Evolutionary conservation across 768 basidiomycete genomes (phyloP).

Genomic region (Chalciporus piperatus): DNA sequence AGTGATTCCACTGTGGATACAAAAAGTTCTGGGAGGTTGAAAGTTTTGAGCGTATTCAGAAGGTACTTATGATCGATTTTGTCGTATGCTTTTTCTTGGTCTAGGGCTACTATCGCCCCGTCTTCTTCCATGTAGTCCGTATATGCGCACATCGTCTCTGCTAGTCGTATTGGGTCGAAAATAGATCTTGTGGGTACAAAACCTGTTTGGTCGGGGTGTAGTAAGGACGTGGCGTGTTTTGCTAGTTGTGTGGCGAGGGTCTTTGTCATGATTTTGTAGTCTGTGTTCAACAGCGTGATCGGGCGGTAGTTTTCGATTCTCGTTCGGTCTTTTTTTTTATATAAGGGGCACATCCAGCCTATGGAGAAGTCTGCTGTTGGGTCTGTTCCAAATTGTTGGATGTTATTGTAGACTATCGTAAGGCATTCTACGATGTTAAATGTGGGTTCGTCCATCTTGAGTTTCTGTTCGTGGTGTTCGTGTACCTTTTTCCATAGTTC

Average conservation of each 20-base stretch:
- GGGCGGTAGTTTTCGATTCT: conserved; percentile 36
- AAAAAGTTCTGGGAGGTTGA: background rate
- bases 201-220: conserved; percentile 39
- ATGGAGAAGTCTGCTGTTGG: conserved; percentile 20
- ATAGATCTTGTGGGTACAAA: conserved; percentile 35
- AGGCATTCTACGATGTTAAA: too few species aligned
- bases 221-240: background rate
- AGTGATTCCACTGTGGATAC: background rate
- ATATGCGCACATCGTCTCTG: conserved; percentile 20
- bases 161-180: conserved; percentile 30
- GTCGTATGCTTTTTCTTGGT: conserved; percentile 42
- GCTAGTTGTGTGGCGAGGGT: conserved; percentile 21
- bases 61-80: conserved; percentile 35
- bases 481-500: too few species aligned
- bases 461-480: too few species aligned
- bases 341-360: conserved; percentile 38
- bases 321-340: conserved; percentile 36
- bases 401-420: too few species aligned
- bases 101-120: conserved; percentile 28
- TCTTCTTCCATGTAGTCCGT: conserved; percentile 22
- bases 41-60: background rate
- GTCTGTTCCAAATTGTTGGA: too few species aligned
- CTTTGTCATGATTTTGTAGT: conserved; percentile 34
- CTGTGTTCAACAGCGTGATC: conserved; percentile 34
- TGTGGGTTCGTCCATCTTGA: too few species aligned